Evolutionary conservation across 179 eudicot species (phyloP).

Genomic region (Nepenthes alata): DNA sequence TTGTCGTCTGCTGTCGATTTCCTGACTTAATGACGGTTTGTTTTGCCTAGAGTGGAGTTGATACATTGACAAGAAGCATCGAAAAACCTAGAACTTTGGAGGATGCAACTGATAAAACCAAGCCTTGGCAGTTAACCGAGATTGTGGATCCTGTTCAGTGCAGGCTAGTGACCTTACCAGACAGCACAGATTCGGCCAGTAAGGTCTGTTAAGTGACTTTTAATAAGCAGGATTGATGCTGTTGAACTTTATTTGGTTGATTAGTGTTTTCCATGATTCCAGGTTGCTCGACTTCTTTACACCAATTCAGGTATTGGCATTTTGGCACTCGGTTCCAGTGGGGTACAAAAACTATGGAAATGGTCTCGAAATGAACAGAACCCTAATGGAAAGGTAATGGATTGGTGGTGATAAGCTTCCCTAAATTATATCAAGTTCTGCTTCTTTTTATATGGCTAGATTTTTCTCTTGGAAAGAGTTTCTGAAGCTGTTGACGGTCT

Average conservation of each 20-base stretch:
- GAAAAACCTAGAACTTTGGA: slow-evolving; percentile 65
- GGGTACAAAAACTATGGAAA: slow-evolving; percentile 72
- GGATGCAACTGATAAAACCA: slow-evolving; percentile 55
- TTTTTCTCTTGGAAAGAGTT: slow-evolving; percentile 4
- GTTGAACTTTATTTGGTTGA: background rate
- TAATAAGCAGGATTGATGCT: slow-evolving; percentile 3
- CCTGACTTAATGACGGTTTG: background rate
- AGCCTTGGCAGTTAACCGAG: slow-evolving; percentile 83
- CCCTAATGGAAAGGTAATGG: slow-evolving; percentile 57
- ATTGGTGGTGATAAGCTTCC: background rate
- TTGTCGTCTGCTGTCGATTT: background rate
- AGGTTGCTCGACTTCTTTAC: slow-evolving; percentile 67
- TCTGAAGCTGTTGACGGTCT: slow-evolving; percentile 18
- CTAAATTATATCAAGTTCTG: background rate
- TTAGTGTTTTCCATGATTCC: slow-evolving; percentile 3
- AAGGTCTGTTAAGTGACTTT: slow-evolving; percentile 35
- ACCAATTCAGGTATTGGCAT: slow-evolving; percentile 75
- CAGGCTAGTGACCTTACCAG: slow-evolving; percentile 70
- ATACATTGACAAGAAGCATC: slow-evolving; percentile 44
- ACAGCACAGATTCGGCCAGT: slow-evolving; percentile 52
- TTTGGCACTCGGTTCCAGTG: slow-evolving; percentile 64
- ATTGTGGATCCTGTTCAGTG: slow-evolving; percentile 71
- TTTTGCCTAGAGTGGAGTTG: slow-evolving; percentile 57
- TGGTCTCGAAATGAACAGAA: slow-evolving; percentile 78
- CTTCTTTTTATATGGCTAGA: slow-evolving; percentile 2